A percentile compares a stretch with the other conserved stretches of the same genome.
Evolutionary conservation across 352 stramenopile species (phyloP).

Genomic region (Hyaloperonospora brassicae): DNA sequence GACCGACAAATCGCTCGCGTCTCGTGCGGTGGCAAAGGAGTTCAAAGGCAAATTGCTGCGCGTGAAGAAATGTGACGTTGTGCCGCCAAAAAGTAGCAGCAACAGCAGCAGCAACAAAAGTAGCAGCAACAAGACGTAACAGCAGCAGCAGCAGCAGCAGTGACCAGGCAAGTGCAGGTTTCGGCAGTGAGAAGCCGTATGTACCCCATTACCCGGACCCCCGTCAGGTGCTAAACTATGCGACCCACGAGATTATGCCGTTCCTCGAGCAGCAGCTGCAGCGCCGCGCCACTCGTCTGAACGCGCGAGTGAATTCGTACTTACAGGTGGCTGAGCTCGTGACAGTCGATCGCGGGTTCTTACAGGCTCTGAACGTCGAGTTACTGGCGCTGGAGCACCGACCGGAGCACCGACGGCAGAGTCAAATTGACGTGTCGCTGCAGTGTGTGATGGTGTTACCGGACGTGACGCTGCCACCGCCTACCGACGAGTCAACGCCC

Average conservation of each 20-base stretch:
- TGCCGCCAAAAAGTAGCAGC: neutral
- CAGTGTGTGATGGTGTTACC: constrained; percentile 73
- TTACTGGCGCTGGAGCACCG: constrained; percentile 47
- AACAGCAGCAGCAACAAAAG: constrained; percentile 21
- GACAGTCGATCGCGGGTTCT: constrained; percentile 50
- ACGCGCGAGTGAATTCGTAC: constrained; percentile 28
- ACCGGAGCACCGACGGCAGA: constrained; percentile 51
- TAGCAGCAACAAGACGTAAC: constrained; percentile 7
- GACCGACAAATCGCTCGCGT: constrained; percentile 2
- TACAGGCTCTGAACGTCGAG: constrained; percentile 56
- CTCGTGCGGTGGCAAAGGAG: constrained; percentile 15
- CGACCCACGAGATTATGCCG: constrained; percentile 64
- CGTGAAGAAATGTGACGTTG: constrained; percentile 77
- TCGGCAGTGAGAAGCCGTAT: constrained; percentile 22
- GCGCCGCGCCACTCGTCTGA: neutral
- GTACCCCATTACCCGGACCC: constrained; percentile 64
- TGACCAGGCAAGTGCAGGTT: constrained; percentile 9
- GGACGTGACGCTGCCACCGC: constrained; percentile 61
- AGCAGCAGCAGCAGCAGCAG: constrained; percentile 20
- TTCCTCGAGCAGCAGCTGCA: constrained; percentile 44
- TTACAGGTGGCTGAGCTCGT: constrained; percentile 67
- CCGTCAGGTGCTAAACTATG: constrained; percentile 60
- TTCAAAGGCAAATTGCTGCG: constrained; percentile 75
- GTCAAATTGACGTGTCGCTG: constrained; percentile 66
- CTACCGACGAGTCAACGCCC: constrained; percentile 36